phyloP scores from a whole-genome alignment of 176 grass and related monocot genomes.

The Triticum monococcum region DNA sequence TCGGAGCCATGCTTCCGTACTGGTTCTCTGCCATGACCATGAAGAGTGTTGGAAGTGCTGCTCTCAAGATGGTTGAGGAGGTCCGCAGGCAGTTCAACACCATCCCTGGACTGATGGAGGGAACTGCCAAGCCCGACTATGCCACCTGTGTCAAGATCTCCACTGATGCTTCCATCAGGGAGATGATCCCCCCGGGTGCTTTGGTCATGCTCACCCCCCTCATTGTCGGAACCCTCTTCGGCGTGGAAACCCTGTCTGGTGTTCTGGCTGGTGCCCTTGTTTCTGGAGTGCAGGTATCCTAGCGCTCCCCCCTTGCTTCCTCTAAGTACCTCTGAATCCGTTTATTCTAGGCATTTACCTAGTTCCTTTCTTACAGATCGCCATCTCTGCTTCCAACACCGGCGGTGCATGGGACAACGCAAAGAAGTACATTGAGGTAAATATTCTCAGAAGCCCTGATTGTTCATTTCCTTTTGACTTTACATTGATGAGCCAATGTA shows the following conservation, averaged over 20 bases:
- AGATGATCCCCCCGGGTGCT: slow-evolving; percentile 92
- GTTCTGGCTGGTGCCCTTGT: slow-evolving; percentile 91
- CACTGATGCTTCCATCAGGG: slow-evolving; percentile 90
- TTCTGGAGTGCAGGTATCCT: slow-evolving; percentile 76
- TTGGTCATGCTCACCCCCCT: slow-evolving; percentile 86
- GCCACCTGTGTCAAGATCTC: slow-evolving; percentile 95
- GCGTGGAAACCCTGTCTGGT: slow-evolving; percentile 83
- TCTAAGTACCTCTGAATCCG: background rate
- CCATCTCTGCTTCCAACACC: slow-evolving; percentile 89
- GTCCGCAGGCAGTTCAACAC: slow-evolving; percentile 89
- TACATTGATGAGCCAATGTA: background rate
- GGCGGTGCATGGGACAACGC: slow-evolving; percentile 93
- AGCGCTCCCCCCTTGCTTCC: background rate
- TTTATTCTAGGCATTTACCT: background rate
- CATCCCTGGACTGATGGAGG: slow-evolving; percentile 85
- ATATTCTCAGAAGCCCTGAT: background rate
- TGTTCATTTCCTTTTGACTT: background rate
- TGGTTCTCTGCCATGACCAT: slow-evolving; percentile 97
- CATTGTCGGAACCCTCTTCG: slow-evolving; percentile 79
- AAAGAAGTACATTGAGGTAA: slow-evolving; percentile 97
- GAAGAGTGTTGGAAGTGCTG: slow-evolving; percentile 90
- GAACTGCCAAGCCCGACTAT: slow-evolving; percentile 74
- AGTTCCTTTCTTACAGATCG: slow-evolving; percentile 46
- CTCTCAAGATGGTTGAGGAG: slow-evolving; percentile 93
- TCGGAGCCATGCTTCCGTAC: slow-evolving; percentile 95